Conservation (phyloP, 306 rosid species). For the Vachellia pachyceras region DNA sequence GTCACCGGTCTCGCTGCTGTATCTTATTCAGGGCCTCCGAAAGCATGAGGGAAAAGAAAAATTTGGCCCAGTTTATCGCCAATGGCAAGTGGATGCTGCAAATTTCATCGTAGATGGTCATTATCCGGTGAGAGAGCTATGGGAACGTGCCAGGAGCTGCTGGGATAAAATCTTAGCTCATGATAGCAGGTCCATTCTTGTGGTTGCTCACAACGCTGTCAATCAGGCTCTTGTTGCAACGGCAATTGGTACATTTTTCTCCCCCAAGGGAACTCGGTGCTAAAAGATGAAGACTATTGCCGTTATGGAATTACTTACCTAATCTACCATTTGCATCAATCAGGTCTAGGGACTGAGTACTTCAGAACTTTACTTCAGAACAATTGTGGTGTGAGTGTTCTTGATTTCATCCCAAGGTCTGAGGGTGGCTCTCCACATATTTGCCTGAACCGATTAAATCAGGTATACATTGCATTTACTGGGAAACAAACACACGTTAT, state of each 20-base stretch:
- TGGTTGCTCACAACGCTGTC: slow-evolving; percentile 99
- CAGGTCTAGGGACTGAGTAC: slow-evolving; percentile 82
- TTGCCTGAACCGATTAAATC: slow-evolving; percentile 91
- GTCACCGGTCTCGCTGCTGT: slow-evolving; percentile 39
- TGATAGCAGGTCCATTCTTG: slow-evolving; percentile 85
- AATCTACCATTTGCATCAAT: slow-evolving; percentile 25
- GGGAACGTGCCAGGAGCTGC: slow-evolving; percentile 85
- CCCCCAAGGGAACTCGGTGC: slow-evolving; percentile 26
- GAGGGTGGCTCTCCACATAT: slow-evolving; percentile 76
- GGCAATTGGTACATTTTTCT: slow-evolving; percentile 73
- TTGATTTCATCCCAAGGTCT: slow-evolving; percentile 77
- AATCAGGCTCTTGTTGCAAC: slow-evolving; percentile 98
- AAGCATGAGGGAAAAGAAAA: slow-evolving; percentile 85
- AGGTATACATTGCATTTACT: slow-evolving; percentile 55
- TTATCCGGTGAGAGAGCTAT: slow-evolving; percentile 93
- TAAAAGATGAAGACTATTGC: slow-evolving; percentile 16
- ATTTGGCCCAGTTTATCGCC: slow-evolving; percentile 72
- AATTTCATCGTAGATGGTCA: slow-evolving; percentile 88
- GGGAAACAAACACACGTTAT: not conserved
- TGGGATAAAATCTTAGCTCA: slow-evolving; percentile 78
- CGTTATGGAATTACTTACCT: slow-evolving; percentile 13
- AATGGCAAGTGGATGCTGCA: slow-evolving; percentile 87
- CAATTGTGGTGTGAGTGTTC: slow-evolving; percentile 92
- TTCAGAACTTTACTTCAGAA: slow-evolving; percentile 92
- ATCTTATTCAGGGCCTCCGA: slow-evolving; percentile 68